These are phyloP conservation scores for Clavispora vitiphila DNA, from an alignment of 805 yeast genomes.

Conservation along the genomic window DNA sequence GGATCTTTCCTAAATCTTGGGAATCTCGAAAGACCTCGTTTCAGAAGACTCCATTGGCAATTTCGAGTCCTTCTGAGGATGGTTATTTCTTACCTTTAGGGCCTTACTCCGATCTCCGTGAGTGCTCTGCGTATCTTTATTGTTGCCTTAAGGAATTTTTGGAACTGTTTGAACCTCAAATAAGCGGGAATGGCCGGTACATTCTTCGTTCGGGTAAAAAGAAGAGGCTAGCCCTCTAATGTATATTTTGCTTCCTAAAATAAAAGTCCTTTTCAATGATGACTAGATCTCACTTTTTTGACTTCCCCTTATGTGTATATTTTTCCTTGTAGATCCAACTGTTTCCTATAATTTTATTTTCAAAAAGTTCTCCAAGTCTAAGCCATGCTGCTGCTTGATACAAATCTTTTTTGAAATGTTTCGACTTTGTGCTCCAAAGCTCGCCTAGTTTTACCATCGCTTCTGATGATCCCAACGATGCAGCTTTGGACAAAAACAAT, in stretches of 20 bases:
- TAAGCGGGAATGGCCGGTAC: constrained; percentile 10
- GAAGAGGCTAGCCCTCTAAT: background rate
- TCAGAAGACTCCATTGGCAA: background rate
- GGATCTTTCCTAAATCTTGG: constrained; percentile 30
- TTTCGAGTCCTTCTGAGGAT: constrained; percentile 18
- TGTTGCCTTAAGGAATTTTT: constrained; percentile 28
- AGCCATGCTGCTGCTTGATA: constrained; percentile 66
- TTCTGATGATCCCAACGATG: constrained; percentile 59
- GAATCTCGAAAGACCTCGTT: constrained; percentile 11
- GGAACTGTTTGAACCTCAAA: constrained; percentile 16
- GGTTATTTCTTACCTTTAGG: constrained; percentile 35
- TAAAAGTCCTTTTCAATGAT: background rate
- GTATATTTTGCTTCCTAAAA: background rate
- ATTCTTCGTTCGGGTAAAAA: constrained; percentile 8
- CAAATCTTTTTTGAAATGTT: constrained; percentile 51
- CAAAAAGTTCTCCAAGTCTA: constrained; percentile 58
- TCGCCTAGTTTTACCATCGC: constrained; percentile 68
- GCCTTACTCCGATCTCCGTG: constrained; percentile 28
- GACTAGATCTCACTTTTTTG: background rate
- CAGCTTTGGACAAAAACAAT: constrained; percentile 58
- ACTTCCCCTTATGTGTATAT: constrained; percentile 30
- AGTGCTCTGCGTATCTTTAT: constrained; percentile 27
- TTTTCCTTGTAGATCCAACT: constrained; percentile 74
- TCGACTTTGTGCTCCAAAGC: constrained; percentile 58
- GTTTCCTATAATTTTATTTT: constrained; percentile 58